Percentiles rank a stretch among this genome's conserved stretches.
Evolutionary conservation across 305 asterid species (phyloP).

Genomic region (Stenogyne calaminthoides): DNA sequence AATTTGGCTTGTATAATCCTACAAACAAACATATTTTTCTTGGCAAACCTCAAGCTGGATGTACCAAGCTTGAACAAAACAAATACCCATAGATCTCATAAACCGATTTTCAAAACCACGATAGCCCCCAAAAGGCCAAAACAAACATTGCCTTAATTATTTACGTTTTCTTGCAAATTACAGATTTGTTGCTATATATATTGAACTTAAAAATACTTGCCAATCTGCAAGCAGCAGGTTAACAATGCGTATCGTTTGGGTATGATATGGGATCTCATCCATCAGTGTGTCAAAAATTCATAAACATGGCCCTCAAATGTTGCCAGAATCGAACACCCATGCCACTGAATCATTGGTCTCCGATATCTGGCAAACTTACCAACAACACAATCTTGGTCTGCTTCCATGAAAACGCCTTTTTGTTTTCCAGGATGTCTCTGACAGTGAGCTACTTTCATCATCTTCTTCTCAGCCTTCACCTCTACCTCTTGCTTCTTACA

Average conservation of each 20-base stretch:
- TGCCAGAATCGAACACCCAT: conserved; percentile 82
- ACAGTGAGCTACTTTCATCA: conserved; percentile 85
- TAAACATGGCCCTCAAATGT: conserved; percentile 74
- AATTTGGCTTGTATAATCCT: too few relatives aligned
- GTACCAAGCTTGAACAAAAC: too few relatives aligned
- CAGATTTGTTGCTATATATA: not conserved
- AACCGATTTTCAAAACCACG: too few relatives aligned
- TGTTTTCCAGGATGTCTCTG: conserved; percentile 68
- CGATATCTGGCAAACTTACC: conserved; percentile 37
- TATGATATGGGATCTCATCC: conserved; percentile 82
- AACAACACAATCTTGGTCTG: conserved; percentile 44
- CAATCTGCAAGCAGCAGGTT: conserved; percentile 51
- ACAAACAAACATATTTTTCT: too few relatives aligned
- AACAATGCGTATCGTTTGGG: conserved; percentile 69
- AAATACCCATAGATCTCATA: too few relatives aligned
- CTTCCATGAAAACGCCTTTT: conserved; percentile 49
- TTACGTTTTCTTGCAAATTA: not conserved
- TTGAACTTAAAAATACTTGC: conserved; percentile 8
- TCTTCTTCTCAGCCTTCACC: too few relatives aligned
- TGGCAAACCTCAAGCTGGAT: too few relatives aligned
- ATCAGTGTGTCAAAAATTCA: conserved; percentile 77
- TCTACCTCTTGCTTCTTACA: too few relatives aligned
- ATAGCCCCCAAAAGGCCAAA: too few relatives aligned
- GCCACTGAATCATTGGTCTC: conserved; percentile 39
- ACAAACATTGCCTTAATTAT: not conserved